These are phyloP conservation scores for Mallotus repandus DNA, from an alignment of 441 rosid genomes.

Conservation along the genomic window DNA sequence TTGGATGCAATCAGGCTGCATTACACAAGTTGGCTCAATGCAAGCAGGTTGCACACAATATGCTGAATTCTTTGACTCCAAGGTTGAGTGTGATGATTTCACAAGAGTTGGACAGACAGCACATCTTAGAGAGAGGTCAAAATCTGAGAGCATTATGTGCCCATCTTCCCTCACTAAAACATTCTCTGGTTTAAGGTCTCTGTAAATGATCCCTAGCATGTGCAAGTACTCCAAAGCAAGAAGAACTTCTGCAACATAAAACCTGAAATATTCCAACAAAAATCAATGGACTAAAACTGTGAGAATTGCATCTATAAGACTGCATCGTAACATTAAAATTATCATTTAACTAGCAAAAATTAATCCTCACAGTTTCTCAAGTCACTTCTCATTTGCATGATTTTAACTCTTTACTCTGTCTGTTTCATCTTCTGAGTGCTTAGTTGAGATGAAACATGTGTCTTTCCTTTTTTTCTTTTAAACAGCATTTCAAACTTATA, in stretches of 20 bases:
- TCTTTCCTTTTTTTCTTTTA: background rate
- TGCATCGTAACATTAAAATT: background rate
- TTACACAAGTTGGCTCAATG: slow-evolving; percentile 65
- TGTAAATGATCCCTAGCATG: slow-evolving; percentile 92
- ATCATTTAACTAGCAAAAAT: background rate
- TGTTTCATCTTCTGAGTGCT: background rate
- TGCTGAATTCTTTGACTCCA: slow-evolving; percentile 62
- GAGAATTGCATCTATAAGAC: background rate
- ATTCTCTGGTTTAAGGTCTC: slow-evolving; percentile 93
- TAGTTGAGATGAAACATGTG: background rate
- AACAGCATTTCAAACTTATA: background rate
- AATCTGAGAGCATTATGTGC: slow-evolving; percentile 90
- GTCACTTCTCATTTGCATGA: background rate
- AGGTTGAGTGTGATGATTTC: slow-evolving; percentile 44
- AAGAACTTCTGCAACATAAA: slow-evolving; percentile 90
- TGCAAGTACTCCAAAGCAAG: slow-evolving; percentile 90
- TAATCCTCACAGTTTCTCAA: background rate
- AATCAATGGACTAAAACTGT: background rate
- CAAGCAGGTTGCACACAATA: slow-evolving; percentile 77
- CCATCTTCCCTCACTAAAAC: slow-evolving; percentile 93
- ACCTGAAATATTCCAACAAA: slow-evolving; percentile 41
- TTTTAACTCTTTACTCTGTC: background rate
- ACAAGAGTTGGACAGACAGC: slow-evolving; percentile 80
- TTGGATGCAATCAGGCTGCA: slow-evolving; percentile 77
- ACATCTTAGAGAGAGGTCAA: slow-evolving; percentile 87